These are phyloP conservation scores for Colletotrichum scovillei DNA, from an alignment of 2,329 filamentous ascomycete species.

Conservation along the genomic window DNA sequence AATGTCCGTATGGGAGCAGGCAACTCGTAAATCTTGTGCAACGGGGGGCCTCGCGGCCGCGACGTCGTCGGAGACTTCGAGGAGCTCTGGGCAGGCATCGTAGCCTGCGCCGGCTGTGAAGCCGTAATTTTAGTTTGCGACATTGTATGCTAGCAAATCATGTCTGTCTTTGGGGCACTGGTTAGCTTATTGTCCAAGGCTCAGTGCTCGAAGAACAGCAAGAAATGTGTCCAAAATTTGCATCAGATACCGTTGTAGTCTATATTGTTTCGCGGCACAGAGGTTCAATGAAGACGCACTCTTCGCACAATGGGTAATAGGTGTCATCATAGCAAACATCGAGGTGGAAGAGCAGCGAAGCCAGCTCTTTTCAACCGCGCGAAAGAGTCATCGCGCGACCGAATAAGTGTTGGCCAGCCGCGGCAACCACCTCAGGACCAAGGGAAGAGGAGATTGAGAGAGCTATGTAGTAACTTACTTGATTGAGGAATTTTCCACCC, in stretches of 20 bases:
- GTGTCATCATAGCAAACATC: constrained; percentile 68
- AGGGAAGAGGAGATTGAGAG: constrained; percentile 21
- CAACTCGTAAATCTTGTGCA: constrained; percentile 82
- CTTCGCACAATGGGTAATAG: constrained; percentile 64
- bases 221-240: constrained; percentile 38
- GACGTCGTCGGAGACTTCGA: constrained; percentile 39
- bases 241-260: constrained; percentile 99
- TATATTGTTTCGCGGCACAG: constrained; percentile 74
- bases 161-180: constrained; percentile 54
- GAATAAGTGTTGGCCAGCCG: not conserved
- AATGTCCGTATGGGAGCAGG: constrained; percentile 85
- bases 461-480: constrained; percentile 37
- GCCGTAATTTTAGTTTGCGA: constrained; percentile 48
- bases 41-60: constrained; percentile 51
- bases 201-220: not conserved
- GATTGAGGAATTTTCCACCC: constrained; percentile 36
- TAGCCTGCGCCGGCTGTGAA: constrained; percentile 21
- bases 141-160: constrained; percentile 57
- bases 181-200: constrained; percentile 31
- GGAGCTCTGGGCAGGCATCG: constrained; percentile 34
- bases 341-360: constrained; percentile 38
- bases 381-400: not conserved
- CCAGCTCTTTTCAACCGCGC: constrained; percentile 1
- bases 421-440: constrained; percentile 6
- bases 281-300: constrained; percentile 68